Conservation (phyloP, 202 grass and related monocot genomes). For the Panicum virgatum region DNA sequence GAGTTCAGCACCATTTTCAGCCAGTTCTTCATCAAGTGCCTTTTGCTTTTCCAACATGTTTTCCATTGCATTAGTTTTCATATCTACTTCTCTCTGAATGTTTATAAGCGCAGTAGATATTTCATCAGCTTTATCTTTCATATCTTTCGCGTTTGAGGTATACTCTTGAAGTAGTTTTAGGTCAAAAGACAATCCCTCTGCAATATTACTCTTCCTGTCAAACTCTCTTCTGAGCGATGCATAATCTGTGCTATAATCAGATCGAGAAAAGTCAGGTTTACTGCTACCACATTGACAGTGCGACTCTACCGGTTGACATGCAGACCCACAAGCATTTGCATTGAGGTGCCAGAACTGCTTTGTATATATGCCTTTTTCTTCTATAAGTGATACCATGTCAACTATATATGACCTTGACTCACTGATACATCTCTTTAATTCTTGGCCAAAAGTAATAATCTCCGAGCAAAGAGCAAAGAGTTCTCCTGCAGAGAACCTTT, state of each 20-base stretch:
- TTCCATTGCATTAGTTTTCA: constrained; percentile 52
- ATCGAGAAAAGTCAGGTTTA: constrained; percentile 18
- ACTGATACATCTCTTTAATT: constrained; percentile 61
- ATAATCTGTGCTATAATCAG: constrained; percentile 32
- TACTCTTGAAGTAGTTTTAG: constrained; percentile 85
- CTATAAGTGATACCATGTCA: constrained; percentile 41
- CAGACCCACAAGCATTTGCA: constrained; percentile 35
- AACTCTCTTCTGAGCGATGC: constrained; percentile 63
- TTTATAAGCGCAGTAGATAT: constrained; percentile 44
- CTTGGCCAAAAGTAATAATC: constrained; percentile 53
- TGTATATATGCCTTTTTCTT: constrained; percentile 39
- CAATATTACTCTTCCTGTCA: constrained; percentile 67
- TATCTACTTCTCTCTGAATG: constrained; percentile 56
- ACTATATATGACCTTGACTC: constrained; percentile 59
- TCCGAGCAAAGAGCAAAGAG: constrained; percentile 61
- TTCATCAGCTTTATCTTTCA: constrained; percentile 68
- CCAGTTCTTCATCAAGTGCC: constrained; percentile 57
- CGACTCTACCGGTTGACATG: constrained; percentile 25
- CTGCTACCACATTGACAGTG: not conserved
- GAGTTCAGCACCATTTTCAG: constrained; percentile 46
- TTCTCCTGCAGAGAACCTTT: constrained; percentile 45
- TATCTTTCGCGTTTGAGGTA: constrained; percentile 51
- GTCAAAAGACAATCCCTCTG: constrained; percentile 80
- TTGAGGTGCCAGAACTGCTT: constrained; percentile 34
- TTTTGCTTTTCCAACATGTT: constrained; percentile 57